Conservation (phyloP, 2,329 filamentous ascomycete species). For the Xylaria sp. region DNA sequence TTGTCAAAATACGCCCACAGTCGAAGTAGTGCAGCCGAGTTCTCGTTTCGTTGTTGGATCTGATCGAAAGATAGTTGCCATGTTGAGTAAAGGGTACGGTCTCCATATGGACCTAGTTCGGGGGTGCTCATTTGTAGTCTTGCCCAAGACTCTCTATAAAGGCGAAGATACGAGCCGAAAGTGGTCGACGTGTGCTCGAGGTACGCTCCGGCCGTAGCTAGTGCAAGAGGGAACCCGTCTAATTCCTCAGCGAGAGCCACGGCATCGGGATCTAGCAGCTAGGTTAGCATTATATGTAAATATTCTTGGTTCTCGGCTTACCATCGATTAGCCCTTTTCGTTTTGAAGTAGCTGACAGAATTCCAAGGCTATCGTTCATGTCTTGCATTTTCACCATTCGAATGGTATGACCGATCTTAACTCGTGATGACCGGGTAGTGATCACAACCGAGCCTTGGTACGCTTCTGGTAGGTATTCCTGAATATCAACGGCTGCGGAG, state of each 20-base stretch:
- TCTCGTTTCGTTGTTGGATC: neutral
- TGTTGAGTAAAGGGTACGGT: conserved; percentile 13
- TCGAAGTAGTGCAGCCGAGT: conserved; percentile 7
- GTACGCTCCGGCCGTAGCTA: conserved; percentile 20
- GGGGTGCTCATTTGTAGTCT: conserved; percentile 4
- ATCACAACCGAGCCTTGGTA: conserved; percentile 51
- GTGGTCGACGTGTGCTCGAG: conserved; percentile 5
- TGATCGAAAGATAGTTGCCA: conserved; percentile 17
- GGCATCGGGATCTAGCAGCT: conserved; percentile 8
- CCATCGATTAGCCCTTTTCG: conserved; percentile 24
- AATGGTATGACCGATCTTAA: conserved; percentile 43
- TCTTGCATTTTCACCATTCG: conserved; percentile 42
- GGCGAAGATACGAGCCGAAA: conserved; percentile 9
- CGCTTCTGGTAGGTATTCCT: conserved; percentile 38
- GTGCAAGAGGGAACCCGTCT: conserved; percentile 18
- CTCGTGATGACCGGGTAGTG: conserved; percentile 45
- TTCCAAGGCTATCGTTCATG: conserved; percentile 40
- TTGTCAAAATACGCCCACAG: conserved; percentile 21
- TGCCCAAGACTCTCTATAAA: conserved; percentile 17
- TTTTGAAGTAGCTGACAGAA: conserved; percentile 40
- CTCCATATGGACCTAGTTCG: conserved; percentile 11
- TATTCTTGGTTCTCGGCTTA: neutral
- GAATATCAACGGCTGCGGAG: conserved; percentile 41
- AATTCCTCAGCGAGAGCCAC: neutral
- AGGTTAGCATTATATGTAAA: neutral